phyloP scores from a whole-genome alignment of 805 yeast species.

The Saccharomycodes ludwigii region DNA sequence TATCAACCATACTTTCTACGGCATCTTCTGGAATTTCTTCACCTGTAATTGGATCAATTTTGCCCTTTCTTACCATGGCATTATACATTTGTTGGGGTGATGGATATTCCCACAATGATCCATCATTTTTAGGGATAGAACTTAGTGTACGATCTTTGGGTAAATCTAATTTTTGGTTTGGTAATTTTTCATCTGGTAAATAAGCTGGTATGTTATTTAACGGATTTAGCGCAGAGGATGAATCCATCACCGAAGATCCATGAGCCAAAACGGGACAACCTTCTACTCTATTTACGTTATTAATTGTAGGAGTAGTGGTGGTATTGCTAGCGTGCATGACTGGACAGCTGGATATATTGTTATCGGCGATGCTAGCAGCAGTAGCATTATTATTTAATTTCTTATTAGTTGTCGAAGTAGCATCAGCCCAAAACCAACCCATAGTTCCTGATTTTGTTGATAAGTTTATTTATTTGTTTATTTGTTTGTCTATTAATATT shows the following conservation, averaged over 20 bases:
- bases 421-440: constrained; percentile 89
- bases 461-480: background rate
- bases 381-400: constrained; percentile 26
- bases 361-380: constrained; percentile 6
- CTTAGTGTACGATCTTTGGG: constrained; percentile 80
- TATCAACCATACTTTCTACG: constrained; percentile 92
- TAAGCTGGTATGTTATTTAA: constrained; percentile 79
- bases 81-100: constrained; percentile 98
- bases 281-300: constrained; percentile 3
- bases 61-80: constrained; percentile 93
- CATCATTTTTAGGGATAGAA: constrained; percentile 62
- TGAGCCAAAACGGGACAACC: constrained; percentile 6
- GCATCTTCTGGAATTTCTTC: constrained; percentile 89
- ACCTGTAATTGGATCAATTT: constrained; percentile 31
- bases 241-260: constrained; percentile 10
- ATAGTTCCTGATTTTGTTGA: constrained; percentile 22
- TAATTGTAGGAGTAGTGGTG: constrained; percentile 7
- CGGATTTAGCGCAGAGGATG: constrained; percentile 42
- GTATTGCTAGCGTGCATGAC: constrained; percentile 11
- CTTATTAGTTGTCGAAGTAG: constrained; percentile 1
- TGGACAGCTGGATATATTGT: constrained; percentile 19
- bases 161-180: constrained; percentile 68
- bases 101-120: constrained; percentile 96
- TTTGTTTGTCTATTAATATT: constrained; percentile 1
- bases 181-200: constrained; percentile 45